Base-by-base conservation (phyloP, 768 basidiomycete genomes). In the Pleurotus citrinopileatus region DNA sequence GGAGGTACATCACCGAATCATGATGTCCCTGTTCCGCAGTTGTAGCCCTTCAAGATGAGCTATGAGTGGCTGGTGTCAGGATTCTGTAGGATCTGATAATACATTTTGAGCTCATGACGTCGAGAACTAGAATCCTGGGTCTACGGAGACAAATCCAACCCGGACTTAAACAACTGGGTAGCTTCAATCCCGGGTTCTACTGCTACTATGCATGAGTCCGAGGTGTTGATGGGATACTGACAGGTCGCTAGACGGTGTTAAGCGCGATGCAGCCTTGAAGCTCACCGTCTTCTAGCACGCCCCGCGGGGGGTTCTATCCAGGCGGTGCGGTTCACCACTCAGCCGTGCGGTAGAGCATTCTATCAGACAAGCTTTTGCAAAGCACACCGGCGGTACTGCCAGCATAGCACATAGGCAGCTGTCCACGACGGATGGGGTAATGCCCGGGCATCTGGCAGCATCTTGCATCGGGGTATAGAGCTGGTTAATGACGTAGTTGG, bases 1-100 rank as follows among this genome's bases (percentile, higher is more conserved):
- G 34, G n/a, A 51, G 48, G 34, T 51, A 19, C 34, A 37, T 51
- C 48, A n/a, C 12, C 15, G 34, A 28, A 34, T 37, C 48, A 37
- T 22, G 48, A 51, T 51, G 48, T 36, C 48, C 48, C 48, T 51
- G 29, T n/a, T 34, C 48, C 48, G 48, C 48, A 51, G 48, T 32
- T 51, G 8, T 17, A 37, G 19, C 27, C n/a, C 48, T 51, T 19
- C 15, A 37, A 29, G 32, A 34, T 10, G 10, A n/a, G n/a, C 9
- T 34, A n/a, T 36, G 48, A 51, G 32, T 51, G 48, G 48, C n/a
- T 32, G 34, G 29, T 37, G 28, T n/a, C 32, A 23, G 48, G 48
- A 36, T 51, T 51, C 48, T 12, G 8, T 9, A 32, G 48, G 48
- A 36, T 51, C 34, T 20, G 48, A 34, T 17, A 27, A 48, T 27